phyloP scores from a whole-genome alignment of 2,329 filamentous ascomycete species.

The Xylaria sp. region DNA sequence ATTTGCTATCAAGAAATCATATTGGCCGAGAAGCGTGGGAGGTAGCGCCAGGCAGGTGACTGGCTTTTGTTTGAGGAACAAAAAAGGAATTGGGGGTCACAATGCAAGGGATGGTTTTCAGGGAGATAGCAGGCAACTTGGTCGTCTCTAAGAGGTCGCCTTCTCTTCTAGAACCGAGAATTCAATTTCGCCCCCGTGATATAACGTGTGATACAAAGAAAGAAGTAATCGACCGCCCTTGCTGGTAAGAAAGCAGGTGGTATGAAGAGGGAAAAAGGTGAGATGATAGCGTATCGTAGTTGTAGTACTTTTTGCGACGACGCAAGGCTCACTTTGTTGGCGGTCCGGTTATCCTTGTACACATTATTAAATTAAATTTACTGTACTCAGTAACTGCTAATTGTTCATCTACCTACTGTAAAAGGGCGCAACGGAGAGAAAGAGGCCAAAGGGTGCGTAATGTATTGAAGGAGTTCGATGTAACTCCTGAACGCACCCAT shows the following conservation, averaged over 20 bases:
- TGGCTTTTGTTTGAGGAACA: conserved; percentile 26
- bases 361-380: conserved; percentile 25
- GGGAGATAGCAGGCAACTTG: neutral
- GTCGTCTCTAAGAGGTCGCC: conserved; percentile 2
- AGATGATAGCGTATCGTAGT: conserved; percentile 12
- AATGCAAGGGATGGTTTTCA: conserved; percentile 18
- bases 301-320: conserved; percentile 3
- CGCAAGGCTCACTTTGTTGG: conserved; percentile 24
- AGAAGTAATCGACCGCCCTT: conserved; percentile 17
- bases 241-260: conserved; percentile 18
- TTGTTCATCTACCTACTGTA: conserved; percentile 13
- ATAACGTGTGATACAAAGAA: conserved; percentile 11
- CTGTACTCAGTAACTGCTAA: conserved; percentile 4
- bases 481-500: conserved; percentile 33
- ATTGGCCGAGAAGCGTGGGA: conserved; percentile 10
- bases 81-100: conserved; percentile 11
- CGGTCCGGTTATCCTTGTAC: conserved; percentile 22
- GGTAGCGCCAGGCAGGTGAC: neutral
- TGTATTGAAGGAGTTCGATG: conserved; percentile 30
- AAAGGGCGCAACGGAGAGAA: conserved; percentile 17
- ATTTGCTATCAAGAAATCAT: conserved; percentile 38
- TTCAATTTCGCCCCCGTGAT: conserved; percentile 12
- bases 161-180: conserved; percentile 1
- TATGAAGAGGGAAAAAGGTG: conserved; percentile 10
- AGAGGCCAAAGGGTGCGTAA: conserved; percentile 14